These are phyloP conservation scores for Cardamine chenopodiifolia DNA, from an alignment of 345 rosid genomes.

Conservation along the genomic window DNA sequence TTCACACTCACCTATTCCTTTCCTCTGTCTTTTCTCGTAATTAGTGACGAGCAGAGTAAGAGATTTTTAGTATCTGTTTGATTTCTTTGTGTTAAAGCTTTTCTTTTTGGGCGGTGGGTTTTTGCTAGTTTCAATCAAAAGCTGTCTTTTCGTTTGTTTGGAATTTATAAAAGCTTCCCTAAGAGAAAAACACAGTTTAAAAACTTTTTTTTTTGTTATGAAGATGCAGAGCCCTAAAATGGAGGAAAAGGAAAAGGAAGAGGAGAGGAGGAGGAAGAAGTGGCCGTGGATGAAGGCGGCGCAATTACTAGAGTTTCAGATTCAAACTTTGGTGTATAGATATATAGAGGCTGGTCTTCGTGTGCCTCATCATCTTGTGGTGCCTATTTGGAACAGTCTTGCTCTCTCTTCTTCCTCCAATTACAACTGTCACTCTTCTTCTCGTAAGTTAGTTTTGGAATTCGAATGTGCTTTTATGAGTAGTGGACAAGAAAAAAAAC, in stretches of 20 bases:
- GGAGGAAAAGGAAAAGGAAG: slow-evolving; percentile 8
- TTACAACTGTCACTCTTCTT: slow-evolving; percentile 21
- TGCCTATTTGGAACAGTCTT: slow-evolving; percentile 52
- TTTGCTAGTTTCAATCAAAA: slow-evolving; percentile 35
- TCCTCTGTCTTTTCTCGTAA: slow-evolving; percentile 33
- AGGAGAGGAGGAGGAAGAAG: slow-evolving; percentile 26
- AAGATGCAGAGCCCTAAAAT: slow-evolving; percentile 30
- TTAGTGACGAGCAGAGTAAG: neutral
- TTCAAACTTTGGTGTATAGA: slow-evolving; percentile 52
- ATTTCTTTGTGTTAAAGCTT: slow-evolving; percentile 18
- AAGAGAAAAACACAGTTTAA: neutral
- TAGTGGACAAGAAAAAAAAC: neutral
- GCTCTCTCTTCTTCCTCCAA: slow-evolving; percentile 40
- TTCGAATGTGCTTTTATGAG: neutral
- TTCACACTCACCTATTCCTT: slow-evolving; percentile 35
- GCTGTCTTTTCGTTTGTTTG: slow-evolving; percentile 20
- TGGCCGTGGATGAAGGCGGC: slow-evolving; percentile 45
- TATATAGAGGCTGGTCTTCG: slow-evolving; percentile 55
- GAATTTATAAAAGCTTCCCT: neutral
- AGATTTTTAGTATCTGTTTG: slow-evolving; percentile 13
- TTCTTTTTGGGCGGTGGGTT: slow-evolving; percentile 36
- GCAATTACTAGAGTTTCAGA: slow-evolving; percentile 58
- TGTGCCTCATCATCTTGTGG: slow-evolving; percentile 54
- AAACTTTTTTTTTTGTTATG: neutral
- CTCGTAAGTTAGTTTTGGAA: slow-evolving; percentile 28